phyloP scores from a whole-genome alignment of 345 rosid genomes.

The Eucalyptus sp. region DNA sequence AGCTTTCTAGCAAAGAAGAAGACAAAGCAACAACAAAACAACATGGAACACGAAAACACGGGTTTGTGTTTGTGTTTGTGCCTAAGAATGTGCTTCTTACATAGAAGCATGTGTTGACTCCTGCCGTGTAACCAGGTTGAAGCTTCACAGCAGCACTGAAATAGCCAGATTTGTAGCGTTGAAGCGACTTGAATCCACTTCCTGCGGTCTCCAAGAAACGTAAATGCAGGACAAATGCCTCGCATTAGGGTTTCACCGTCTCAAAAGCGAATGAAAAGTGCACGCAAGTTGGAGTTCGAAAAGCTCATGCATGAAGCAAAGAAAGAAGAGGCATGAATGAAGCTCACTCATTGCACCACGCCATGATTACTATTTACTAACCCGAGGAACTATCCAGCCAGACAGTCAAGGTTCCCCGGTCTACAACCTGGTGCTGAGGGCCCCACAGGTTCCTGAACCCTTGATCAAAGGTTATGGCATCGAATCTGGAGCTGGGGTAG shows the following conservation, averaged over 20 bases:
- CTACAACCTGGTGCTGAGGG: constrained; percentile 63
- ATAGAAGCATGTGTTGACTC: constrained; percentile 75
- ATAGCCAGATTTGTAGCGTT: constrained; percentile 57
- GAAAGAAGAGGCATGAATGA: not conserved
- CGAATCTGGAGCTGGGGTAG: constrained; percentile 45
- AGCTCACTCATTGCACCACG: not conserved
- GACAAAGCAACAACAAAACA: not conserved
- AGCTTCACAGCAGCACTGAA: constrained; percentile 73
- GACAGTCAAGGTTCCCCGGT: constrained; percentile 48
- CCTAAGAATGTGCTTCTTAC: constrained; percentile 17
- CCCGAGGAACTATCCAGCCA: constrained; percentile 79
- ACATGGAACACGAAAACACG: not conserved
- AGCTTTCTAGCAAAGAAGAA: not conserved
- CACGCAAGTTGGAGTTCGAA: not conserved
- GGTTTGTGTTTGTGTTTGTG: not conserved
- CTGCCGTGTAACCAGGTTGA: constrained; percentile 89
- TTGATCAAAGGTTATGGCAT: constrained; percentile 32
- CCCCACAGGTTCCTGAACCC: constrained; percentile 69
- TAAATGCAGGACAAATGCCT: not conserved
- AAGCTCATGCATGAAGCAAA: not conserved
- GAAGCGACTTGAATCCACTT: constrained; percentile 80
- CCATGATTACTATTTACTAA: not conserved
- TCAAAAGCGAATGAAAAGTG: not conserved
- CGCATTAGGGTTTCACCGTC: not conserved
- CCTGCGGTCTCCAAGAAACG: constrained; percentile 24